Conservation (phyloP, 768 basidiomycete species). For the Pleurotus ostreatus region DNA sequence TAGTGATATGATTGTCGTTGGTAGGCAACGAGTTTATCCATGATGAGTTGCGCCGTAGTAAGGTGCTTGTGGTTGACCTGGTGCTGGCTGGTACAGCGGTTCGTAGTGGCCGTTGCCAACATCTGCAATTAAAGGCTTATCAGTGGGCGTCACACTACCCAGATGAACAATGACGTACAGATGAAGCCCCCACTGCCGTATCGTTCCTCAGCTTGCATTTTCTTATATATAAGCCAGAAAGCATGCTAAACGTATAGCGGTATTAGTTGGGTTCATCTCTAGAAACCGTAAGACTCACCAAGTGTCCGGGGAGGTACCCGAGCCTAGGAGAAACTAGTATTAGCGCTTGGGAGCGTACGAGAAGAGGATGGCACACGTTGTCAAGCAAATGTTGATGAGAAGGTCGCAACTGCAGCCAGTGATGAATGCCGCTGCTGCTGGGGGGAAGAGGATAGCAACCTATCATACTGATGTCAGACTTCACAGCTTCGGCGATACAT, state of each 20-base stretch:
- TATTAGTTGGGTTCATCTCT: background rate
- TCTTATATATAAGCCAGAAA: constrained; percentile 88
- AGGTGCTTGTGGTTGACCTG: constrained; percentile 12
- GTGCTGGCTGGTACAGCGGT: constrained; percentile 17
- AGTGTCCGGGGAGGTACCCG: constrained; percentile 71
- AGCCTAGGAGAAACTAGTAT: constrained; percentile 37
- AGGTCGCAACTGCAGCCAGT: constrained; percentile 85
- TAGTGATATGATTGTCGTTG: too few relatives aligned
- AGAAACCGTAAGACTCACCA: constrained; percentile 19
- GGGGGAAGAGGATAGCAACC: constrained; percentile 80
- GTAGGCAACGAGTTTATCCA: background rate
- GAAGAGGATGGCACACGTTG: constrained; percentile 46
- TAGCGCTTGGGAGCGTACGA: background rate
- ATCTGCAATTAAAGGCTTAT: constrained; percentile 12
- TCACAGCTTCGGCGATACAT: background rate
- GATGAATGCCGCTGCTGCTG: constrained; percentile 73
- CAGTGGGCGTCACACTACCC: background rate
- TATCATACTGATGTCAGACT: constrained; percentile 19
- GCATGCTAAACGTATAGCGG: constrained; percentile 45
- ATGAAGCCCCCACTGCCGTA: constrained; percentile 75
- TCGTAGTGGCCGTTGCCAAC: constrained; percentile 24
- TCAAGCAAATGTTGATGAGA: constrained; percentile 78
- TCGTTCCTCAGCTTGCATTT: constrained; percentile 81
- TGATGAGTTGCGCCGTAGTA: constrained; percentile 18
- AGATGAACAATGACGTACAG: constrained; percentile 46